Percentiles rank a stretch among this genome's conserved stretches.
Evolutionary conservation across 305 asterid genomes (phyloP).

Genomic region (Plantago lanceolata): DNA sequence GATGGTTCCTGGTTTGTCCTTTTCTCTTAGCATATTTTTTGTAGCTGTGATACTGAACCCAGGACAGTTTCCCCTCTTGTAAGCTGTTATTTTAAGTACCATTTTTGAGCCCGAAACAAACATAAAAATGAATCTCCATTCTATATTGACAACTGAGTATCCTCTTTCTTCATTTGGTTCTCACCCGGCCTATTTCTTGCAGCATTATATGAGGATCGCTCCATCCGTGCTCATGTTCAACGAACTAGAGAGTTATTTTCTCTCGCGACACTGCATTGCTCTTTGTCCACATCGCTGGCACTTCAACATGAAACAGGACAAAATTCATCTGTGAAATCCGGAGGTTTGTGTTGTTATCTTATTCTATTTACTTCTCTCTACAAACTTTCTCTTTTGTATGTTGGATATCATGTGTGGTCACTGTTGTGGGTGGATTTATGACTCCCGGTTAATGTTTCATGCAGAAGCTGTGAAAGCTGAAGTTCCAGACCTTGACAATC

Average conservation of each 20-base stretch:
- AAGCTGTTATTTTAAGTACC: no score
- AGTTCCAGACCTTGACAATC: constrained; percentile 59
- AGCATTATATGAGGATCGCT: constrained; percentile 85
- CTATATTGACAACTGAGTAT: neutral
- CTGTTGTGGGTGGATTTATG: constrained; percentile 9
- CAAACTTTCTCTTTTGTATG: constrained; percentile 12
- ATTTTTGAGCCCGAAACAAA: neutral
- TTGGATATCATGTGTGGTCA: constrained; percentile 5
- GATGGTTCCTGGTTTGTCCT: constrained; percentile 68
- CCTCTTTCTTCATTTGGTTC: constrained; percentile 9
- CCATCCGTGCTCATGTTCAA: constrained; percentile 77
- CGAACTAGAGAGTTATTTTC: constrained; percentile 79
- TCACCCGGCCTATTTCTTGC: constrained; percentile 34
- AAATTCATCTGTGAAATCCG: constrained; percentile 42
- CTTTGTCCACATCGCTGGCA: constrained; percentile 71
- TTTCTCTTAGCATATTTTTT: constrained; percentile 22
- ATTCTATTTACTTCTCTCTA: constrained; percentile 5
- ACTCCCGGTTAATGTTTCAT: constrained; percentile 21
- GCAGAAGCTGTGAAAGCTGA: constrained; percentile 58
- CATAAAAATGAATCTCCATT: neutral
- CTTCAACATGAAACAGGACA: constrained; percentile 57
- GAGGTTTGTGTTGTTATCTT: constrained; percentile 41
- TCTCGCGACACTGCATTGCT: constrained; percentile 63
- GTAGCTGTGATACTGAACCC: constrained; percentile 8
- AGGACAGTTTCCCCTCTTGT: neutral